phyloP scores from a whole-genome alignment of 176 grass and related monocot species.

The Oryza rufipogon region DNA sequence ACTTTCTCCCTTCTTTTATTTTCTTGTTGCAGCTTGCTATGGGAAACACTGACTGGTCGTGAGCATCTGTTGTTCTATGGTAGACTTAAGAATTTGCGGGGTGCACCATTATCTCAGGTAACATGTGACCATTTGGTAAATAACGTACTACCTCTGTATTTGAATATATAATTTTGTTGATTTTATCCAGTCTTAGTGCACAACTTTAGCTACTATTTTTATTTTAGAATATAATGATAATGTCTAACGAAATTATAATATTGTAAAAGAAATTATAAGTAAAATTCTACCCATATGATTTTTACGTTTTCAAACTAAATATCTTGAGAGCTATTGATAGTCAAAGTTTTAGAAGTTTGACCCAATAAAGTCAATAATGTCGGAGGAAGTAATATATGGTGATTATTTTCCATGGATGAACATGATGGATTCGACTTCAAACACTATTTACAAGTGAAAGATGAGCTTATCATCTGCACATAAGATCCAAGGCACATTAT shows the following conservation, averaged over 20 bases:
- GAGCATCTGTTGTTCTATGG: constrained; percentile 96
- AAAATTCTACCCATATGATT: too few relatives aligned
- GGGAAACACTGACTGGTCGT: constrained; percentile 83
- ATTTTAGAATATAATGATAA: too few relatives aligned
- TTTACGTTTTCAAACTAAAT: too few relatives aligned
- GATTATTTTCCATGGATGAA: background rate
- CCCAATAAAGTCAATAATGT: too few relatives aligned
- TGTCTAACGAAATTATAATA: too few relatives aligned
- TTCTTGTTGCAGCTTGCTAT: constrained; percentile 72
- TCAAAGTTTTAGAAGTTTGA: too few relatives aligned
- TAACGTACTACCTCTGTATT: background rate
- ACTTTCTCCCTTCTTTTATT: background rate
- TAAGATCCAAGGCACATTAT: too few relatives aligned
- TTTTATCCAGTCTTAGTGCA: too few relatives aligned
- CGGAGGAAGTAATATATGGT: background rate
- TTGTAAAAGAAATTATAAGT: too few relatives aligned
- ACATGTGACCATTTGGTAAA: background rate
- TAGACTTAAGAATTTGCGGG: constrained; percentile 83
- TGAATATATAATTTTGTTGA: too few relatives aligned
- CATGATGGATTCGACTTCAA: background rate
- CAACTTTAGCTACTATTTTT: too few relatives aligned
- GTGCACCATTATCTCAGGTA: constrained; percentile 57
- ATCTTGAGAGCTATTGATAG: too few relatives aligned
- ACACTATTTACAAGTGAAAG: constrained; percentile 4
- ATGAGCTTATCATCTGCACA: constrained; percentile 19